A percentile compares a stretch with the other conserved stretches of the same genome.
Conservation (phyloP, 2,329 filamentous ascomycete species). For the Ceratocystis ficicola region DNA sequence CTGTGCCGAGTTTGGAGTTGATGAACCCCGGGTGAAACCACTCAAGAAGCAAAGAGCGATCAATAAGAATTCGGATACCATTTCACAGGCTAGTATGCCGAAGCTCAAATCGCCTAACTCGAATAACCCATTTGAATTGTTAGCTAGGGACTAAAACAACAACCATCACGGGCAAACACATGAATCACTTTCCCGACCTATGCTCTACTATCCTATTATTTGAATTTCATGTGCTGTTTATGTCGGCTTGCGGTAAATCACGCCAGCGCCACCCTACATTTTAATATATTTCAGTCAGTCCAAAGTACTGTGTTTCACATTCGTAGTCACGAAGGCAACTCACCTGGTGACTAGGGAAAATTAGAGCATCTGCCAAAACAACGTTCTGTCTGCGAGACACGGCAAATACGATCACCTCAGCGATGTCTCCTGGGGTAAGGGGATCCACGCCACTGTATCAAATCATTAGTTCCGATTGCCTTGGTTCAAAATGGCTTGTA, state of each 20-base stretch:
- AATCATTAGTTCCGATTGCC: background rate
- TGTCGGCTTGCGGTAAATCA: slow-evolving; percentile 27
- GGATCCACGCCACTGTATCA: slow-evolving; percentile 57
- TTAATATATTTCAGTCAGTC: slow-evolving; percentile 20
- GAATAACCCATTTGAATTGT: slow-evolving; percentile 3
- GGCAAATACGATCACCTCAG: slow-evolving; percentile 78
- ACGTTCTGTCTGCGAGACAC: slow-evolving; percentile 80
- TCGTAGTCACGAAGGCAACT: slow-evolving; percentile 29
- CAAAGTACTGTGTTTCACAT: too few relatives aligned
- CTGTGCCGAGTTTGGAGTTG: slow-evolving; percentile 12
- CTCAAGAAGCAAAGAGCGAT: background rate
- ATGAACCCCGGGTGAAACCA: slow-evolving; percentile 4
- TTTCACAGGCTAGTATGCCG: background rate
- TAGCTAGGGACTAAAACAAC: background rate
- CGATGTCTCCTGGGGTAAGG: slow-evolving; percentile 79
- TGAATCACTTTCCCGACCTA: background rate
- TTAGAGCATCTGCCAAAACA: slow-evolving; percentile 72
- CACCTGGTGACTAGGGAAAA: slow-evolving; percentile 81
- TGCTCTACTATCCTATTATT: background rate
- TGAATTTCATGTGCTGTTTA: background rate
- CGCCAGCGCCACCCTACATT: slow-evolving; percentile 28
- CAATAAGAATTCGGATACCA: background rate
- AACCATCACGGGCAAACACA: background rate
- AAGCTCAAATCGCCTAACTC: background rate
- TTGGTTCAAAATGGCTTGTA: slow-evolving; percentile 16